Conservation (phyloP, 352 stramenopile genomes). For the Pythium oligandrum region DNA sequence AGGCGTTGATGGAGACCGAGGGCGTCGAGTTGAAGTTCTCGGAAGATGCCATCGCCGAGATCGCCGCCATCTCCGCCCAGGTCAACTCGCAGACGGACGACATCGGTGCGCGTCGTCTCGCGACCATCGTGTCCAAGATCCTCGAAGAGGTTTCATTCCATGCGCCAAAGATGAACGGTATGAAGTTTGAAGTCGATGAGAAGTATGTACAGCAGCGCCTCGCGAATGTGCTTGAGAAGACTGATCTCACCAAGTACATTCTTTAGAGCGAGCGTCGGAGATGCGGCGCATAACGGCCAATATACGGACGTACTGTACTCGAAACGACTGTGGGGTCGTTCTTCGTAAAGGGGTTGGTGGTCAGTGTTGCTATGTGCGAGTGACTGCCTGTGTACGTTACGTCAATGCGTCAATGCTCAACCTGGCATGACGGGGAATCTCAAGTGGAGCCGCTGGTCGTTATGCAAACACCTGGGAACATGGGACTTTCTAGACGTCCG, state of each 20-base stretch:
- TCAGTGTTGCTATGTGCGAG: too few species aligned
- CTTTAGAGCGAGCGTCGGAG: slow-evolving; percentile 58
- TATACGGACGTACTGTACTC: too few species aligned
- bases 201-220: slow-evolving; percentile 91
- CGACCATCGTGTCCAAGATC: slow-evolving; percentile 96
- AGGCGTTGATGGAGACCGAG: slow-evolving; percentile 95
- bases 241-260: slow-evolving; percentile 97
- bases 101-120: slow-evolving; percentile 96
- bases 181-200: slow-evolving; percentile 89
- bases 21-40: slow-evolving; percentile 93
- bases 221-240: slow-evolving; percentile 91
- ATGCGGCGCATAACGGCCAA: too few species aligned
- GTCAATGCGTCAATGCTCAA: too few species aligned
- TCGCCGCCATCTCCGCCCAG: slow-evolving; percentile 91
- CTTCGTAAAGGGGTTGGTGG: too few species aligned
- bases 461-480: too few species aligned
- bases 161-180: slow-evolving; percentile 85
- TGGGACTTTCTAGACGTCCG: too few species aligned
- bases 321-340: too few species aligned
- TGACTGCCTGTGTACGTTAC: too few species aligned
- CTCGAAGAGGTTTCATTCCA: slow-evolving; percentile 98
- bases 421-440: too few species aligned
- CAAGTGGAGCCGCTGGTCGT: too few species aligned
- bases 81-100: slow-evolving; percentile 97
- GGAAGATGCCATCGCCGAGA: slow-evolving; percentile 95